Base-by-base conservation (phyloP, 1,139 yeast species). In the Nakaseomyces glabratus region DNA sequence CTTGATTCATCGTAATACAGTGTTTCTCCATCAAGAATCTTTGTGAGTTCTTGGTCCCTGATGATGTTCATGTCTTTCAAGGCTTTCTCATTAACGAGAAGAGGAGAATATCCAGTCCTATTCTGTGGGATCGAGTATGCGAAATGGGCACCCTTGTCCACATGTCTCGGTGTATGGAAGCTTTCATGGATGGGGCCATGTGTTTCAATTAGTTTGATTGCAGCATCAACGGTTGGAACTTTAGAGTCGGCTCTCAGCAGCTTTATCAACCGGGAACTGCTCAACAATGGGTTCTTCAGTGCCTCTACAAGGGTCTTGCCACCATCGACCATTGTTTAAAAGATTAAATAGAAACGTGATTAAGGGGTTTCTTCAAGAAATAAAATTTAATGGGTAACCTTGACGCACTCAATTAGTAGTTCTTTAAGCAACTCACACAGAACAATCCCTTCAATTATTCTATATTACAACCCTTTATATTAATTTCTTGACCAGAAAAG, bases 71-170 rank as follows among this genome's bases (percentile, higher is more conserved):
- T 82, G 61, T 80, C 86, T 1, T 52, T 48, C 35, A 85, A 49
- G 0, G 93, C 93, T 1, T 60, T 58, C 0, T 68, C 68, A 20
- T 90, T 78, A 0, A 77, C 70, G 13, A 77, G 61, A 19, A 86
- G 49, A 41, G 76, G 71, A 43, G 63, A 57, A 50, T 76, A 75
- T 35, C 63, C 64, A 28, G 68, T 63, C 28, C 93, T 61, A 41
- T 59, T 56, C 34, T 76, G 82, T 0, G 95, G 95, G 6, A 69
- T 49, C 1, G 79, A 68, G 64, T 71, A 85, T 2, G 90, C 74
- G 51, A 68, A 90, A 22, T 77, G 76, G 2, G 95, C 94, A 6
- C 63, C 61, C 24, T 65, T 55, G 8, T 85, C 64, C 1, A 53
- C 51, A 2, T 66, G 63, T 35, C 97, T 65, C 1, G 93, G 90